Base-by-base conservation (phyloP, 306 rosid species). In the Vigna reflexopilosa region DNA sequence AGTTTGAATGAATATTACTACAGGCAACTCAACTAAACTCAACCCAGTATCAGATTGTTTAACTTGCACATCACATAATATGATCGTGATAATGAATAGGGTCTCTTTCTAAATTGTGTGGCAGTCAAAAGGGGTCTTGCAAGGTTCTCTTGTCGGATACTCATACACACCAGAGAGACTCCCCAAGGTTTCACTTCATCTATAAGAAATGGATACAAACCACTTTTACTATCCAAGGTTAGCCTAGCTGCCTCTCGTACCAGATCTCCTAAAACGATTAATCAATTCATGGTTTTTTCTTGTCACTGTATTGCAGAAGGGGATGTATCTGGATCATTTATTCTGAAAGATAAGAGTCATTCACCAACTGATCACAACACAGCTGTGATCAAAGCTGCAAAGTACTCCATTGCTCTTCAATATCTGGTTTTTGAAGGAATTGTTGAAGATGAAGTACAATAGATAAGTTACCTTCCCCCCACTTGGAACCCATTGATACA, bases 151-250 rank as follows among this genome's bases (percentile, higher is more conserved):
- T 92, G 63, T 92, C 97, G 1, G 98, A 92, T 76, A 90, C 95
- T 30, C 91, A 90, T 79, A 88, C 97, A 16, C 93, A 89, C 75
- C 93, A 83, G 9, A 93, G 95, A 83, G 97, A 88, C 76, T 88
- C 93, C 40, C 92, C 91, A 2, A 85, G 97, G 87, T 81, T 92
- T 84, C 88, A 89, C 70, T 94, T 92, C 92, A 89, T 94, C 76
- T 90, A 90, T 77, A 94, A 89, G 88, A 89, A 91, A 87, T 94
- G 98, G 98, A 81, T 90, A 72, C 83, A 90, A 17, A 78, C 93
- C 75, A 86, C 85, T 87, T 89, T 88, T 76, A 92, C 91, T 38
- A 84, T 92, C 26, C 84, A 57, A 89, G 98, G 98, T 94, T 67
- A n/a, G 64, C 54, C 92, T 70, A 26, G 67, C 51, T 73, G 14